Base-by-base conservation (phyloP, 164 flowering plant genomes). In the Nelumbo lutea region DNA sequence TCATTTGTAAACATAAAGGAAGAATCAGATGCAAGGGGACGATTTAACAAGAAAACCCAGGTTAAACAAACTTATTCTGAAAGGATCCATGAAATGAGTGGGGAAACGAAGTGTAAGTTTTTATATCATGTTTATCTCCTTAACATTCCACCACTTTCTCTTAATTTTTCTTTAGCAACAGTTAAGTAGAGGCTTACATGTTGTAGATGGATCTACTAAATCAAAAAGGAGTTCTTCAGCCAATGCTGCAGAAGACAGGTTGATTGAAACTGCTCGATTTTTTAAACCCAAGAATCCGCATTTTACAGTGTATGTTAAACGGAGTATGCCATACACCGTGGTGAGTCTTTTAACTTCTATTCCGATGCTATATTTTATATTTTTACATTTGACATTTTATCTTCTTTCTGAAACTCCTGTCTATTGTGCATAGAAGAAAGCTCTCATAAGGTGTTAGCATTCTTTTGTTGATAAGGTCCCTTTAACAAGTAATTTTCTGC, bases 81-180 rank as follows among this genome's bases (percentile, higher is more conserved):
- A 42, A 6, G 5, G 4, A 15, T 9, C 57, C 6, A 0, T 41
- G 46, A 59, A 44, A 42, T 5, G 63, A 63, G 6, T 43, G 60
- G 41, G 5, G 46, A 62, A 60, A 4, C 13, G 38, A 61, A 43
- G 8, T 51, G 72, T 72, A 42, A 63, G 68, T 71, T 71, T 11
- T 56, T 65, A 4, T 8, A 11, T 43, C 14, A 45, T 6, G 45
- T 71, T 64, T 59, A 42, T 63, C 11, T n/a, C 46, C 27, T 59
- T 14, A 41, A 6, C 1, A 8, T 13, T 57, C 38, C 52, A 5
- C 45, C 38, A 6, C 47, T 8, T 27, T 53, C 42, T 46, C 14
- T 2, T 27, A 27, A 38, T 59, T 67, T 9, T 27, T 9, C 3
- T 58, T 51, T n/a, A 13, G 52, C 38, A 39, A 56, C 5, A 55